Evolutionary conservation across 352 stramenopile genomes (phyloP).

Genomic region (Pythium sukuiense): DNA sequence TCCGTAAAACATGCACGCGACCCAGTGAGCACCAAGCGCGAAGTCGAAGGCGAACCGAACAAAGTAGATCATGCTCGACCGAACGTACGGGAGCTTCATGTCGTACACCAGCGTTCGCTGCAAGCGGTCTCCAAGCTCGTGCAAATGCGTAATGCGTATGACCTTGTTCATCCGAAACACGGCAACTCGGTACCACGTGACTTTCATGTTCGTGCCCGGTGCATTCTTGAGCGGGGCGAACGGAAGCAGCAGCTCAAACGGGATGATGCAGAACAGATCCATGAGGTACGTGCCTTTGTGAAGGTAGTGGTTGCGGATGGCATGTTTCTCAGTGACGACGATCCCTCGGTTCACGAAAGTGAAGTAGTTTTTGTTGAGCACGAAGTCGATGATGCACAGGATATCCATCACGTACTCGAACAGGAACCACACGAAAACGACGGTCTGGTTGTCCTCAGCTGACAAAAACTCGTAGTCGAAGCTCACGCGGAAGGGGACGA

Average conservation of each 20-base stretch:
- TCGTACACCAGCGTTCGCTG: constrained; percentile 65
- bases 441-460: constrained; percentile 1
- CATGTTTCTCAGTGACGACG: constrained; percentile 34
- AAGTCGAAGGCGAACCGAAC: constrained; percentile 42
- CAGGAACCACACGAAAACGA: constrained; percentile 30
- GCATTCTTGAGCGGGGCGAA: constrained; percentile 13
- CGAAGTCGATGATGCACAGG: constrained; percentile 51
- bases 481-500: constrained; percentile 39
- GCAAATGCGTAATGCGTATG: constrained; percentile 52
- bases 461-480: constrained; percentile 37
- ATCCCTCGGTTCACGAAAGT: constrained; percentile 48
- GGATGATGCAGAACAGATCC: constrained; percentile 46
- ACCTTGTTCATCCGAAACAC: constrained; percentile 59
- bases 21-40: constrained; percentile 29
- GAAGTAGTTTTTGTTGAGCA: constrained; percentile 60
- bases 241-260: constrained; percentile 40
- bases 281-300: constrained; percentile 43
- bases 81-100: constrained; percentile 20
- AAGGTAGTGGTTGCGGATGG: constrained; percentile 48
- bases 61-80: constrained; percentile 36
- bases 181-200: constrained; percentile 51
- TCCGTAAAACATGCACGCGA: constrained; percentile 33
- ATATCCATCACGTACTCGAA: constrained; percentile 44
- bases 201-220: constrained; percentile 13
- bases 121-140: constrained; percentile 43